Evolutionary conservation across 306 rosid species (phyloP).

Genomic region (Casuarina cunninghamiana): DNA sequence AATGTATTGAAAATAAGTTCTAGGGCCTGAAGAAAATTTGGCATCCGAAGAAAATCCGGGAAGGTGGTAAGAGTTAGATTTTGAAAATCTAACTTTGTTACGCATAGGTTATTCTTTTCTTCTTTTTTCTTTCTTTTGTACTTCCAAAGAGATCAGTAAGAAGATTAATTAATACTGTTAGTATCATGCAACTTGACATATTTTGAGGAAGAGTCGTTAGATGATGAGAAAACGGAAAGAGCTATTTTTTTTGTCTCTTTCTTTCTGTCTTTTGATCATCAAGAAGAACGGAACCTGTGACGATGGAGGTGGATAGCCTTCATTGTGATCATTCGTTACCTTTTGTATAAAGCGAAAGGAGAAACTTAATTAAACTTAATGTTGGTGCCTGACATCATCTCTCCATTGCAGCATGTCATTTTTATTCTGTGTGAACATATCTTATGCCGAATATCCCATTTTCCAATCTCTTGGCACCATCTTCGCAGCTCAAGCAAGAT

Average conservation of each 20-base stretch:
- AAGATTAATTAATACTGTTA: no score
- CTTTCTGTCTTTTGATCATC: neutral
- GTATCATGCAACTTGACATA: no score
- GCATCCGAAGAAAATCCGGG: no score
- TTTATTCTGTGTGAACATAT: slow-evolving; percentile 21
- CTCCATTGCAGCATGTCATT: slow-evolving; percentile 8
- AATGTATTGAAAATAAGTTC: no score
- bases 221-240: neutral
- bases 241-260: no score
- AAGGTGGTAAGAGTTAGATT: neutral
- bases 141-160: no score
- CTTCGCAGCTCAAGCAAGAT: slow-evolving; percentile 10
- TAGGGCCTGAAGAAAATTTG: no score
- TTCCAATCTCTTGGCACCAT: slow-evolving; percentile 22
- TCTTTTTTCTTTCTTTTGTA: neutral
- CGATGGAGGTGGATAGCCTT: neutral
- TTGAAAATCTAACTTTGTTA: neutral
- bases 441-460: slow-evolving; percentile 18
- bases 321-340: slow-evolving; percentile 9
- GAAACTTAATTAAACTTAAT: neutral
- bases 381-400: slow-evolving; percentile 25
- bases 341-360: slow-evolving; percentile 14
- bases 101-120: neutral
- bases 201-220: neutral
- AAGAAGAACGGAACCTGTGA: neutral